Evolutionary conservation across 352 stramenopile genomes (phyloP).

Genomic region (Pythium sukuiense): DNA sequence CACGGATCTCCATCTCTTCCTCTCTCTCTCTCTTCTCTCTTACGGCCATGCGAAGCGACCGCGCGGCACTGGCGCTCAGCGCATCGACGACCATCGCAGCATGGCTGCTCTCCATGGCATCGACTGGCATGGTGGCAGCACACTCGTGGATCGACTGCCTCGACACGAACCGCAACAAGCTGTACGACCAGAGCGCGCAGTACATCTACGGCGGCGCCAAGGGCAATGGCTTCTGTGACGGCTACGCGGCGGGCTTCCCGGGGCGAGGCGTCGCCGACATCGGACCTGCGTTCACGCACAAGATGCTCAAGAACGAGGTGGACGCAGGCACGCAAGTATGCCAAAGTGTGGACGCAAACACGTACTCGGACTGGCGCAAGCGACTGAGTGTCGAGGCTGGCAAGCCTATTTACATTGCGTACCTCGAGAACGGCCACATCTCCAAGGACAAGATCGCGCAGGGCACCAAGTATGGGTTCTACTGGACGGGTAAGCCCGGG

Average conservation of each 20-base stretch:
- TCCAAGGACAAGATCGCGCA: slow-evolving; percentile 69
- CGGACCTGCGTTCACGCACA: slow-evolving; percentile 57
- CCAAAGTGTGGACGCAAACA: slow-evolving; percentile 46
- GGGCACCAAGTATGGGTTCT: slow-evolving; percentile 60
- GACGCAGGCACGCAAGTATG: slow-evolving; percentile 48
- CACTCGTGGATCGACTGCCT: slow-evolving; percentile 74
- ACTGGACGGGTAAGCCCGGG: slow-evolving; percentile 53
- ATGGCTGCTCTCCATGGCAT: slow-evolving; percentile 9
- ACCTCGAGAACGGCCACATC: slow-evolving; percentile 60
- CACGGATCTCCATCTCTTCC: too few species aligned
- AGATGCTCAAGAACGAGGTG: slow-evolving; percentile 70
- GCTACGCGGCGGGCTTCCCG: slow-evolving; percentile 62
- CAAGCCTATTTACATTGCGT: slow-evolving; percentile 48
- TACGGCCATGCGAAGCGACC: neutral
- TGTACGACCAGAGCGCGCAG: slow-evolving; percentile 61
- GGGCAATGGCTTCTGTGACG: slow-evolving; percentile 68
- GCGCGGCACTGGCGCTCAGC: neutral
- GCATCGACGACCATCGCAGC: slow-evolving; percentile 13
- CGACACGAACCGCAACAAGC: slow-evolving; percentile 54
- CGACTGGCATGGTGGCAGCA: slow-evolving; percentile 23
- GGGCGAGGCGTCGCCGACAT: slow-evolving; percentile 54
- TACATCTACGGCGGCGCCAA: slow-evolving; percentile 69
- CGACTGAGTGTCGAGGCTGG: slow-evolving; percentile 41
- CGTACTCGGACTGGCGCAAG: slow-evolving; percentile 62
- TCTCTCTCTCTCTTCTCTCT: neutral